Conservation (phyloP, 2,329 filamentous ascomycete genomes). For the Camptophora hylomeconis region DNA sequence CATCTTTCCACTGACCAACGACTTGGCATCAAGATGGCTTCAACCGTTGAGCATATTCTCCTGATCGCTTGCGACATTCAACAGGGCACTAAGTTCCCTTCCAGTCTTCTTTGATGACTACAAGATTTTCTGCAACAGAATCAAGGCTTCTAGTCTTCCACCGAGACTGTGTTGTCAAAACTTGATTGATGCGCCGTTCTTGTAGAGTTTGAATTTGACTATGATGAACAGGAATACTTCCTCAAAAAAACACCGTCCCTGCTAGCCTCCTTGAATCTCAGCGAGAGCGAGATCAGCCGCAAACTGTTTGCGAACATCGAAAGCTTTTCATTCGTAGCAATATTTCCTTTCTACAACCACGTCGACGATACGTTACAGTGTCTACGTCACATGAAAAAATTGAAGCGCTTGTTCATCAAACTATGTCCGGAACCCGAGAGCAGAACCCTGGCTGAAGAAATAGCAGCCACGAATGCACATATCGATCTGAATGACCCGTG, state of each 20-base stretch:
- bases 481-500: slow-evolving; percentile 34
- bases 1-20: too few relatives aligned
- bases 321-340: slow-evolving; percentile 45
- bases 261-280: slow-evolving; percentile 34
- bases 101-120: too few relatives aligned
- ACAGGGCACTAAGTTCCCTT: too few relatives aligned
- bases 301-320: slow-evolving; percentile 31
- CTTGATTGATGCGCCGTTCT: too few relatives aligned
- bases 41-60: too few relatives aligned
- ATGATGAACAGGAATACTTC: too few relatives aligned
- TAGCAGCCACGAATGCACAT: slow-evolving; percentile 19
- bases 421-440: slow-evolving; percentile 28
- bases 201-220: too few relatives aligned
- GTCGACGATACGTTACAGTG: slow-evolving; percentile 35
- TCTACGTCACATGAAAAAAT: slow-evolving; percentile 34
- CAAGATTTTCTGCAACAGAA: too few relatives aligned
- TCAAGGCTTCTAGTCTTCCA: too few relatives aligned
- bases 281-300: not conserved
- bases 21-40: too few relatives aligned
- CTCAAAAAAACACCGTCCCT: slow-evolving; percentile 50
- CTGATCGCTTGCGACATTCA: too few relatives aligned
- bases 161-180: too few relatives aligned
- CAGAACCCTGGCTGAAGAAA: slow-evolving; percentile 26
- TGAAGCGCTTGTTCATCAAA: slow-evolving; percentile 44
- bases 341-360: slow-evolving; percentile 55